phyloP scores from a whole-genome alignment of 108 stramenopile species.

The Phaeodactylum tricornutum region DNA sequence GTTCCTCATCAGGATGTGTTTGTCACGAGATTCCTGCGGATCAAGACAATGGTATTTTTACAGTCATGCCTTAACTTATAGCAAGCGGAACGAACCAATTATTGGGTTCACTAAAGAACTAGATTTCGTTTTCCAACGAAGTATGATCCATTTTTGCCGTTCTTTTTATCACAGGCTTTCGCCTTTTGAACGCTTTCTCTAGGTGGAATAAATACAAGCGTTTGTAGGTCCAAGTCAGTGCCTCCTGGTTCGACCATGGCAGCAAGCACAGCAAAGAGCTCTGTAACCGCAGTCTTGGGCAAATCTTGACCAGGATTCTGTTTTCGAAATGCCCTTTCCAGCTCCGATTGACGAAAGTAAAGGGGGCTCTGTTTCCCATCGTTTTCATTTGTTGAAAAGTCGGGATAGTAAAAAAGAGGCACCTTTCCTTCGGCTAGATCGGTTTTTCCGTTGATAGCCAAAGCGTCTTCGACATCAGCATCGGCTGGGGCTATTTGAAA shows the following conservation, averaged over 20 bases:
- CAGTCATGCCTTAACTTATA: too few relatives aligned
- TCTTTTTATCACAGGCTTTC: constrained; percentile 30
- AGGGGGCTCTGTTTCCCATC: constrained; percentile 32
- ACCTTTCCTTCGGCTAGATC: constrained; percentile 78
- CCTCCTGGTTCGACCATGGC: constrained; percentile 47
- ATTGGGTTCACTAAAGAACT: constrained; percentile 57
- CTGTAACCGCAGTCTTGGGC: constrained; percentile 48
- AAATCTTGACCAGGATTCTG: constrained; percentile 21
- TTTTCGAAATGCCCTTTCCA: constrained; percentile 34
- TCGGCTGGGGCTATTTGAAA: constrained; percentile 58
- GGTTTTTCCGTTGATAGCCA: constrained; percentile 28
- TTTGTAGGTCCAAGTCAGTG: constrained; percentile 39
- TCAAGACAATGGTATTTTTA: too few relatives aligned
- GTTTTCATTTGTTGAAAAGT: constrained; percentile 20
- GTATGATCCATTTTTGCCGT: constrained; percentile 54
- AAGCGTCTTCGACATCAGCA: constrained; percentile 58
- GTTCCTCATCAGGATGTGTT: too few relatives aligned
- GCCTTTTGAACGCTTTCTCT: constrained; percentile 45
- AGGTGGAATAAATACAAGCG: constrained; percentile 46
- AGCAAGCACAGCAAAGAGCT: constrained; percentile 50
- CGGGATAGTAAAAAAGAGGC: constrained; percentile 68
- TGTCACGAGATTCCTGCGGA: too few relatives aligned
- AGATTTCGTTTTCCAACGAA: constrained; percentile 51
- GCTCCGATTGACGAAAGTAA: constrained; percentile 58
- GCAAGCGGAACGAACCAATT: too few relatives aligned